These are phyloP conservation scores for Globisporangium iwayamae DNA, from an alignment of 352 stramenopile genomes.

Conservation along the genomic window DNA sequence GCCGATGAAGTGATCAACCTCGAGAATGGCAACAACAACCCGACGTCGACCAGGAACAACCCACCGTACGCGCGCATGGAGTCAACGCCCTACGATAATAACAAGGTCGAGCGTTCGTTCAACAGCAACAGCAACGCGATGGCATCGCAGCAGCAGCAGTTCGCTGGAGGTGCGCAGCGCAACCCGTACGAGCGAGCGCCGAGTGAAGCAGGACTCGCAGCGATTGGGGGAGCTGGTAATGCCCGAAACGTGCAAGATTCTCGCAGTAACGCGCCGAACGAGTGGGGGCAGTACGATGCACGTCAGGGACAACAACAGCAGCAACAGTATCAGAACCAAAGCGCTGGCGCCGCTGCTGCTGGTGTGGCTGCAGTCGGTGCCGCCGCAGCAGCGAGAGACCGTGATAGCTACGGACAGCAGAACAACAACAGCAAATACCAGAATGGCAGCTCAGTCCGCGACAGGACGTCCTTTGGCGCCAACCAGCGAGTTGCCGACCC, in stretches of 20 bases:
- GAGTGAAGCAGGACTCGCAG: background rate
- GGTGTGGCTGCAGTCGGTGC: constrained; percentile 7
- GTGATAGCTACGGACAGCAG: constrained; percentile 10
- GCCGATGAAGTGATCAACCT: constrained; percentile 45
- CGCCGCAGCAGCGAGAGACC: constrained; percentile 7
- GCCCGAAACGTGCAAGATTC: background rate
- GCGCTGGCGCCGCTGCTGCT: constrained; percentile 7
- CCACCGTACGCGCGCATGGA: constrained; percentile 21
- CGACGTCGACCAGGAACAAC: constrained; percentile 6
- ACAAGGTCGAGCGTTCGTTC: background rate
- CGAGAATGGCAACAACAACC: constrained; percentile 34
- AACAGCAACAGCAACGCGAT: constrained; percentile 6
- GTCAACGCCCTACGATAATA: constrained; percentile 15
- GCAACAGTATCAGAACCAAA: constrained; percentile 7
- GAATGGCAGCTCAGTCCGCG: constrained; percentile 1
- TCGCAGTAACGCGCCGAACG: constrained; percentile 6
- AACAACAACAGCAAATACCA: constrained; percentile 10
- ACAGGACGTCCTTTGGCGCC: background rate
- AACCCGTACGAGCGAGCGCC: constrained; percentile 5
- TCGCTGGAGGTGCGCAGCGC: constrained; percentile 9
- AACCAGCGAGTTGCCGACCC: background rate
- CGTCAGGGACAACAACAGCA: constrained; percentile 11
- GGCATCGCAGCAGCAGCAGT: constrained; percentile 8
- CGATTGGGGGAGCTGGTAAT: background rate
- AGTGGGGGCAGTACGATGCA: constrained; percentile 6